Evolutionary conservation across 331 rosid genomes (phyloP), one percentile per base, ranked within the genome.

Genomic region (Acacia pycnantha): DNA sequence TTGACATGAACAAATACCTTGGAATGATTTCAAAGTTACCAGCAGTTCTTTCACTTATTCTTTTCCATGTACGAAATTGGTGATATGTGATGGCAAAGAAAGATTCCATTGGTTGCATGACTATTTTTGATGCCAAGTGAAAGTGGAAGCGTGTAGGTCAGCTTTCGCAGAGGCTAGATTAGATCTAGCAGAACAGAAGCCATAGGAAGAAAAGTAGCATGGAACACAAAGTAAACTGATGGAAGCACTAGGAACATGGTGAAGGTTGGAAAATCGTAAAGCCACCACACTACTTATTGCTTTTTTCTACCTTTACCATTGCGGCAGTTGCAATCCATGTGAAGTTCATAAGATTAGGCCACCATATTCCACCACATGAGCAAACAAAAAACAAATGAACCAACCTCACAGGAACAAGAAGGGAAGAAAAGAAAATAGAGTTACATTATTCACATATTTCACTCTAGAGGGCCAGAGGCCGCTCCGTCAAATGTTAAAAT

Each of bases 201-300:
- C 62, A 43, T 24, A 9, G 22, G 66, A 8, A 6, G 44, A 74
- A 79, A 82, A 85, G 87, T 44, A 11, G 47, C 75, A 77, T 2
- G 76, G 73, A 59, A 61, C 85, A 59, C 27, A 48, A 76, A 79
- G 88, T 50, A 65, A 58, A 48, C 26, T 19, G 81, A 73, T 73
- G 80, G 73, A 67, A 70, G 87, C 31, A 77, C 43, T 70, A 73
- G 77, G 79, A 64, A 75, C 82, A 82, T 81, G 80, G 61, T 5
- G 77, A 47, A 74, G 88, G 72, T 88, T 81, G 88, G 86, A 85
- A 85, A 90, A 86, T 89, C 95, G 86, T 88, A 88, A 92, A 89
- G 97, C 85, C 75, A 86, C 66, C 35, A 33, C 80, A 82, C 79
- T 69, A 73, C 76, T 68, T 77, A 71, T 70, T 80, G 84, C 87